Evolutionary conservation across 176 grass and related monocot genomes (phyloP).

Genomic region (Olyra latifolia): DNA sequence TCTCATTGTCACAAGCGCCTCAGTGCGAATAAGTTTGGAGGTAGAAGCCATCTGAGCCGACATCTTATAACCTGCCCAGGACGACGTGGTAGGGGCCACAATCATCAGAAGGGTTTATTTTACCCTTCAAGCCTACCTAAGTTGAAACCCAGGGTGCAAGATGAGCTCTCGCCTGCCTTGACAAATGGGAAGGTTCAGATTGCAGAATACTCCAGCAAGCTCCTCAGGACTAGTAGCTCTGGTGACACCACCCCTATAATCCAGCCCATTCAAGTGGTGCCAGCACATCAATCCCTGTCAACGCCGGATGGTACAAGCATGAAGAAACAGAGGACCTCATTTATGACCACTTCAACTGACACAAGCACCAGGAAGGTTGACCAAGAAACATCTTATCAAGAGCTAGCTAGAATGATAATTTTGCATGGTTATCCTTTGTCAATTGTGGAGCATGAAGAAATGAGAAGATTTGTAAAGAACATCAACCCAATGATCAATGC

Average conservation of each 20-base stretch:
- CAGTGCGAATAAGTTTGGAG: slow-evolving; percentile 55
- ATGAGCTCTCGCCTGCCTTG: slow-evolving; percentile 57
- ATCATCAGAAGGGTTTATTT: slow-evolving; percentile 15
- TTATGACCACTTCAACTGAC: slow-evolving; percentile 22
- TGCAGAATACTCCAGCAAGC: slow-evolving; percentile 41
- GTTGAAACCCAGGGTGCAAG: slow-evolving; percentile 32
- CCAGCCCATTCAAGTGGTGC: slow-evolving; percentile 41
- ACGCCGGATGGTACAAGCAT: slow-evolving; percentile 30
- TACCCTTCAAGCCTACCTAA: slow-evolving; percentile 27
- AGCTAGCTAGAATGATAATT: slow-evolving; percentile 46
- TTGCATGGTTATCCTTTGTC: slow-evolving; percentile 51
- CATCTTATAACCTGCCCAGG: slow-evolving; percentile 53
- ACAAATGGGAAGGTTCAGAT: slow-evolving; percentile 56
- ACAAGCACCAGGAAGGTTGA: slow-evolving; percentile 28
- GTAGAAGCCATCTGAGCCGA: slow-evolving; percentile 58
- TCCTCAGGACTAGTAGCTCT: slow-evolving; percentile 30
- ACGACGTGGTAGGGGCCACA: slow-evolving; percentile 21
- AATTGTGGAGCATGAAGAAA: slow-evolving; percentile 57
- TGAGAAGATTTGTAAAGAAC: slow-evolving; percentile 45
- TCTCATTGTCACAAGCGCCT: slow-evolving; percentile 53
- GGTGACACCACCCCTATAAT: slow-evolving; percentile 16
- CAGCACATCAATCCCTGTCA: slow-evolving; percentile 26
- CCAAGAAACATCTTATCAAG: slow-evolving; percentile 40
- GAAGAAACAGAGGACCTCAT: slow-evolving; percentile 41
- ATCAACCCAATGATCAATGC: slow-evolving; percentile 38